Percentiles rank a stretch among this genome's conserved stretches.
Evolutionary conservation across 108 stramenopile genomes (phyloP).

Genomic region (Skeletonema tropicum): DNA sequence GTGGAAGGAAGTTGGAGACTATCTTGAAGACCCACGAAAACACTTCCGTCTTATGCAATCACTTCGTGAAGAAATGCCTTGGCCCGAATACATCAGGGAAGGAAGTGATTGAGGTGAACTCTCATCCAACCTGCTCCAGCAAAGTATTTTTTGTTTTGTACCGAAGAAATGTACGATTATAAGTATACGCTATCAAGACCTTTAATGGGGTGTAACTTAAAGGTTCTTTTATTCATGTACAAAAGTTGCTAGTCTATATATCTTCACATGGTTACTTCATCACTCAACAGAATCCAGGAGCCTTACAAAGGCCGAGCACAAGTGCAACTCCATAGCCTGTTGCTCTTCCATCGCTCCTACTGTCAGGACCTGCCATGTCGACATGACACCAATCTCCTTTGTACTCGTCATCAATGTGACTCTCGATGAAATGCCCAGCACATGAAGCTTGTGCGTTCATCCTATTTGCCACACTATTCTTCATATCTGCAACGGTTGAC

Average conservation of each 20-base stretch:
- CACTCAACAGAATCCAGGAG: slow-evolving; percentile 17
- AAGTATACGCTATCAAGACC: not conserved
- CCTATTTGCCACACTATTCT: slow-evolving; percentile 85
- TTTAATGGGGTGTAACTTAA: slow-evolving; percentile 7
- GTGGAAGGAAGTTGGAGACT: slow-evolving; percentile 91
- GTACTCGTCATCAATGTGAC: slow-evolving; percentile 64
- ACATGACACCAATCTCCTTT: slow-evolving; percentile 86
- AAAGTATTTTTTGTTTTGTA: not conserved
- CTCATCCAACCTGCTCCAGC: not conserved
- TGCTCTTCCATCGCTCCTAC: slow-evolving; percentile 58
- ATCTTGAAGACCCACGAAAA: slow-evolving; percentile 84
- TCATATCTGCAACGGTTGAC: slow-evolving; percentile 89
- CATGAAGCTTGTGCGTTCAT: slow-evolving; percentile 88
- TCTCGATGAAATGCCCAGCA: slow-evolving; percentile 91
- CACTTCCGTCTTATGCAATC: slow-evolving; percentile 85
- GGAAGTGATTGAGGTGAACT: not conserved
- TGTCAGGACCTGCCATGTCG: slow-evolving; percentile 85
- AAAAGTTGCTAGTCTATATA: not conserved
- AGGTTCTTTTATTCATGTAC: not conserved
- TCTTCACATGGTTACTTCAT: not conserved
- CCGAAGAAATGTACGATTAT: not conserved
- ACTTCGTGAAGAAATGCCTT: slow-evolving; percentile 75
- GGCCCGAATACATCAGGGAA: slow-evolving; percentile 74
- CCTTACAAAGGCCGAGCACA: slow-evolving; percentile 41
- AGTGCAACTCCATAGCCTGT: slow-evolving; percentile 82